phyloP scores from a whole-genome alignment of 108 stramenopile genomes.

The Mediolabrus comicus region DNA sequence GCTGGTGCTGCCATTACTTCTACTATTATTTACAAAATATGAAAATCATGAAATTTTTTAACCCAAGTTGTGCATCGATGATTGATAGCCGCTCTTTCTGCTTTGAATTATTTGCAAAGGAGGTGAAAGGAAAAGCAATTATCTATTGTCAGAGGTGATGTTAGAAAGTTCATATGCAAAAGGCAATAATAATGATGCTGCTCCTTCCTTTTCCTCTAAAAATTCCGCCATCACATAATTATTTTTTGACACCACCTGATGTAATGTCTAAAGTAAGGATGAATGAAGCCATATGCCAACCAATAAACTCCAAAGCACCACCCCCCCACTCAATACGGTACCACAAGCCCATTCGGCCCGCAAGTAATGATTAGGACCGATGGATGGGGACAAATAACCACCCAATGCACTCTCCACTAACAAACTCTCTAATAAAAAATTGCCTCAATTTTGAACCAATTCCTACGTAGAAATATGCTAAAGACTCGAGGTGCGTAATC shows the following conservation, averaged over 20 bases:
- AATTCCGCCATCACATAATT: too few relatives aligned
- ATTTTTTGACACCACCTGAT: too few relatives aligned
- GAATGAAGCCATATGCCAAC: too few relatives aligned
- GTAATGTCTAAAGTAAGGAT: too few relatives aligned
- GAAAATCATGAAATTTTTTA: constrained; percentile 1
- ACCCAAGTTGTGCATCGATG: neutral
- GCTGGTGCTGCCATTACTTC: neutral
- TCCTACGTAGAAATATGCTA: neutral
- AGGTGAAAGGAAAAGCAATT: neutral
- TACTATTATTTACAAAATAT: neutral
- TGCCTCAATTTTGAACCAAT: too few relatives aligned
- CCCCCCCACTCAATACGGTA: neutral
- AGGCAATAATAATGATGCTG: too few relatives aligned
- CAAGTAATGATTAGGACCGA: neutral
- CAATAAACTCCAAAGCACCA: neutral
- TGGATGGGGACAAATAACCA: neutral
- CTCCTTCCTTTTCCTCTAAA: too few relatives aligned
- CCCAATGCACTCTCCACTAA: neutral
- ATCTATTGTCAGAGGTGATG: too few relatives aligned
- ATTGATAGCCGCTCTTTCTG: neutral
- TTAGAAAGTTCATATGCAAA: too few relatives aligned
- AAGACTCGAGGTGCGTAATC: neutral
- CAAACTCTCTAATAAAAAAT: neutral
- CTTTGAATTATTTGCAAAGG: neutral
- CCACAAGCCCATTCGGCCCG: neutral